Percentiles rank a stretch among this genome's conserved stretches.
Conservation (phyloP, 164 flowering plant genomes). For the Dillenia suffruticosa region DNA sequence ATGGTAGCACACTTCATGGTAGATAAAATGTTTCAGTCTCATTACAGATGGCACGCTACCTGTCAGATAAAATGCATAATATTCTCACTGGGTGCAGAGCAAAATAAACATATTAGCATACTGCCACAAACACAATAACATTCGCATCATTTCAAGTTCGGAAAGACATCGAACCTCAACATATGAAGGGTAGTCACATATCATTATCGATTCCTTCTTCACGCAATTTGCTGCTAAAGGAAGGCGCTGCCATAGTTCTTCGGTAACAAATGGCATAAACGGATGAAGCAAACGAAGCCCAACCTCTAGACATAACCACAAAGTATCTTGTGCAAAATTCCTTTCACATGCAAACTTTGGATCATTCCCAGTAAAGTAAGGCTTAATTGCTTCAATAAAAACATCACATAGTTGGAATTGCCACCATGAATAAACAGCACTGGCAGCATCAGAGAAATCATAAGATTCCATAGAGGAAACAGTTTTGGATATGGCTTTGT, state of each 20-base stretch:
- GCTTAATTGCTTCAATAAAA: slow-evolving; percentile 90
- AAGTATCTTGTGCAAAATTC: slow-evolving; percentile 53
- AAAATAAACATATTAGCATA: no score
- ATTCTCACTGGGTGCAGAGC: no score
- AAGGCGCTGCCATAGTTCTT: slow-evolving; percentile 98
- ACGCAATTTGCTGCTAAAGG: slow-evolving; percentile 39
- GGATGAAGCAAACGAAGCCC: slow-evolving; percentile 95
- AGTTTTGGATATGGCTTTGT: slow-evolving; percentile 75
- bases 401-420: slow-evolving; percentile 91
- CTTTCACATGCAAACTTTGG: slow-evolving; percentile 46
- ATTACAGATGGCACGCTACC: no score
- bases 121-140: no score
- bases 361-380: slow-evolving; percentile 60
- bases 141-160: neutral
- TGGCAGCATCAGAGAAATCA: slow-evolving; percentile 86
- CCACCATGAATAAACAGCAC: slow-evolving; percentile 91
- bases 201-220: slow-evolving; percentile 72
- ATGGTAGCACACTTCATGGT: no score
- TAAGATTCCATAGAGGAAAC: slow-evolving; percentile 55
- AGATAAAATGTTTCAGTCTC: no score
- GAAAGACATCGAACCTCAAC: slow-evolving; percentile 43
- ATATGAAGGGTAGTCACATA: slow-evolving; percentile 71
- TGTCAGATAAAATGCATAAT: no score
- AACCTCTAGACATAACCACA: slow-evolving; percentile 90
- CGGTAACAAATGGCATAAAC: slow-evolving; percentile 96